Evolutionary conservation across 2,329 filamentous ascomycete genomes (phyloP), one percentile per base, ranked within the genome.

Genomic region (Nannizziopsis barbatae): DNA sequence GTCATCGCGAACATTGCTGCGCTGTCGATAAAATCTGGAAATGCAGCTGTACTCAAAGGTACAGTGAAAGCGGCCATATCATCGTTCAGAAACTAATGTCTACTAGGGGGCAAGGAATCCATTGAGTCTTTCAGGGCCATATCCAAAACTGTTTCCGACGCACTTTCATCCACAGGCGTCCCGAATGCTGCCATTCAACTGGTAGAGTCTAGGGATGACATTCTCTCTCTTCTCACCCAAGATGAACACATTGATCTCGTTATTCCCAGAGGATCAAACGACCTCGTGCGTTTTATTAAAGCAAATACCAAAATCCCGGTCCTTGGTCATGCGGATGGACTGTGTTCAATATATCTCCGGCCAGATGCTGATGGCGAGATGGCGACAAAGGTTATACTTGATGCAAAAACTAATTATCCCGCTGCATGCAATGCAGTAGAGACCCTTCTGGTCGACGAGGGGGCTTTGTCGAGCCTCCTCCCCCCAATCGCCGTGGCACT

Each of bases 1-100:
- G 92, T 98, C 55, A 95, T 98, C 62, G 92, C 90, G 62, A 98
- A 98, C 67, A 96, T 98, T 61, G 88, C 92, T 53, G 86, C 89
- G 3, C 75, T 98, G 18, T 89, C 92, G 33, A 86, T 98, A 67
- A 98, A 98, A 66, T 96, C 90, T 10, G 92, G 88, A 59, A 98
- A 98, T 66, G 85, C 92, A 32, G 92, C 89, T 45, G 96, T 98
- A 59, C 74, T 98, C 52, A 98, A 98, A 74, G 90, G 81, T 76
- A 59, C 9, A 53, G 22, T 3, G 22, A 3, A 27, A 27, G 22
- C 22, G 22, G 7, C 22, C 22, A 3, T 7, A 3, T 27, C 22
- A 27, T 27, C 22, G 7, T 3, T 7, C 22, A 7, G 7, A 27
- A 27, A 4, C 22, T 27, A 27, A 27, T 27, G 22, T 4, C 22